Conservation (phyloP, 2,329 filamentous ascomycete genomes). For the Pseudomassariella vexata region DNA sequence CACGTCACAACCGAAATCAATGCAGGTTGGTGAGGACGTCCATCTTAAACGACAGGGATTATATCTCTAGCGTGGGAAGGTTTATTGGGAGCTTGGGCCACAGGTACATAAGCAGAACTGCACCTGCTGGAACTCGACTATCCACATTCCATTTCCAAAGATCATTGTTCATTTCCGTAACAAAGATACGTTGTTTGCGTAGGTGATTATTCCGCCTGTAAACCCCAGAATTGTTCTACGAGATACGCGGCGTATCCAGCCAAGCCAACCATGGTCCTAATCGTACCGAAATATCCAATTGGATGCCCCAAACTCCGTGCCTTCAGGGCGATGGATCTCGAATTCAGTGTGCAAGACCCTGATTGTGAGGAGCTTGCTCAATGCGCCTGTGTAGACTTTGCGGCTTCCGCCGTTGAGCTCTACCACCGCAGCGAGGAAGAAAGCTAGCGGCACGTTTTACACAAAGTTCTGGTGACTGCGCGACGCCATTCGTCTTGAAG, state of each 20-base stretch:
- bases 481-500: constrained; percentile 13
- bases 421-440: constrained; percentile 21
- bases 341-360: constrained; percentile 22
- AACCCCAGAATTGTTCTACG: constrained; percentile 18
- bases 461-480: constrained; percentile 23
- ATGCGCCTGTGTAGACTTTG: constrained; percentile 14
- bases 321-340: constrained; percentile 14
- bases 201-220: too few species aligned
- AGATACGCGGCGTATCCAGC: constrained; percentile 23
- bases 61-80: too few species aligned
- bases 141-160: too few species aligned
- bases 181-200: too few species aligned
- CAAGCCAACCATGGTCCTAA: constrained; percentile 17
- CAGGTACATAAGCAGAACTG: too few species aligned
- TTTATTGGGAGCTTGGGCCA: too few species aligned
- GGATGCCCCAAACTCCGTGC: constrained; percentile 18
- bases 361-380: constrained; percentile 19
- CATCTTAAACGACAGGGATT: too few species aligned
- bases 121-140: too few species aligned
- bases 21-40: too few species aligned
- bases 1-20: too few species aligned
- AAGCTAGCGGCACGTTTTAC: constrained; percentile 25
- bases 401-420: constrained; percentile 26
- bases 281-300: constrained; percentile 22
- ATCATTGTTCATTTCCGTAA: too few species aligned